Evolutionary conservation across 495 filamentous ascomycete species (phyloP).

Genomic region (Tirmania nivea): DNA sequence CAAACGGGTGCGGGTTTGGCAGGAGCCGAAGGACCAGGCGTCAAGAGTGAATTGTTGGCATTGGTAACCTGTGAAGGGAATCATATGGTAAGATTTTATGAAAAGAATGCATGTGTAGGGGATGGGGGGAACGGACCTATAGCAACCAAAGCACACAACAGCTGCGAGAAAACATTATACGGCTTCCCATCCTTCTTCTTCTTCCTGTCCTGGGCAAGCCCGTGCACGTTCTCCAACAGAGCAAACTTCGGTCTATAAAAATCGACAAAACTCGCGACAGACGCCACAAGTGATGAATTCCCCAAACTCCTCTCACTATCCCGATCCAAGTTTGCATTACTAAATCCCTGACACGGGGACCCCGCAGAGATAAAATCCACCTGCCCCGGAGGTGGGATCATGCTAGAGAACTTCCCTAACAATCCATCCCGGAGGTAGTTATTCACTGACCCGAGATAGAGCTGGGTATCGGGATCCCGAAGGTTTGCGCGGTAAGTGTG

Average conservation of each 20-base stretch:
- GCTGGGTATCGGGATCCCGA: conserved; percentile 18
- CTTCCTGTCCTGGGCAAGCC: conserved; percentile 28
- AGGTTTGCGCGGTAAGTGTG: conserved; percentile 47
- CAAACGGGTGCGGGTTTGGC: conserved; percentile 39
- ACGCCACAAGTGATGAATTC: conserved; percentile 50
- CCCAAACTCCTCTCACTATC: conserved; percentile 26
- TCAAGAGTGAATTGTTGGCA: conserved; percentile 38
- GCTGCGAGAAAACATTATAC: conserved; percentile 42
- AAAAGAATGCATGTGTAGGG: no score
- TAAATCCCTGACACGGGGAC: conserved; percentile 55
- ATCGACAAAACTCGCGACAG: conserved; percentile 50
- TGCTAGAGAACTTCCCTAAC: conserved; percentile 22
- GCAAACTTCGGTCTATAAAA: conserved; percentile 51
- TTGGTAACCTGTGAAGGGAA: conserved; percentile 34
- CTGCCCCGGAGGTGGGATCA: conserved; percentile 33
- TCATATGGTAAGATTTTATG: no score
- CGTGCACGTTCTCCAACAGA: conserved; percentile 48
- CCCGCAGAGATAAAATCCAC: conserved; percentile 51
- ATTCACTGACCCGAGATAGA: conserved; percentile 48
- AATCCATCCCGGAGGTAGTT: conserved; percentile 38
- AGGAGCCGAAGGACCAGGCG: conserved; percentile 42
- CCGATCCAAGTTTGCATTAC: conserved; percentile 32
- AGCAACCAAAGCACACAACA: conserved; percentile 45
- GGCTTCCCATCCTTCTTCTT: conserved; percentile 17
- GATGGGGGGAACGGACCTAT: conserved; percentile 16